These are phyloP conservation scores for Camelina hispida DNA, from an alignment of 345 rosid species.

Conservation along the genomic window DNA sequence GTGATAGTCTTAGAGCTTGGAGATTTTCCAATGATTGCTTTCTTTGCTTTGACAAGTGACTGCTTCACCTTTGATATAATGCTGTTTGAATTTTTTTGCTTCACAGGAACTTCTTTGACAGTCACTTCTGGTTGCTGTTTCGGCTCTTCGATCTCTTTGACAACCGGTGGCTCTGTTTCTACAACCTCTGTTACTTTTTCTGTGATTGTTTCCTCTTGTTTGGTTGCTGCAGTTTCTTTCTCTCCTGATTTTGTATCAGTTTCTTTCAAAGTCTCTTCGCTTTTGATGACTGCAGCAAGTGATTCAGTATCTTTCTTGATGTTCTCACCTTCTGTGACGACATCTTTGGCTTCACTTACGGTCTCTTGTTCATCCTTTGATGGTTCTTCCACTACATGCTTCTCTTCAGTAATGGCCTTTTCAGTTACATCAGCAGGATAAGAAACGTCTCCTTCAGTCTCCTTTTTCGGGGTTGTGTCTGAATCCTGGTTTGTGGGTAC, in stretches of 20 bases:
- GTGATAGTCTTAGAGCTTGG: slow-evolving; percentile 63
- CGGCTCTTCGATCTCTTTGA: slow-evolving; percentile 47
- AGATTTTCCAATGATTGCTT: slow-evolving; percentile 79
- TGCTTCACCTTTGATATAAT: slow-evolving; percentile 80
- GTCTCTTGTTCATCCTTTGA: slow-evolving; percentile 29
- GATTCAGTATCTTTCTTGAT: slow-evolving; percentile 26
- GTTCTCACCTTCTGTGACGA: slow-evolving; percentile 24
- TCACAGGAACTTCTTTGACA: slow-evolving; percentile 49
- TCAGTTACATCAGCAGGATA: slow-evolving; percentile 23
- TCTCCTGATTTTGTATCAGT: slow-evolving; percentile 26
- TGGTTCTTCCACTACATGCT: slow-evolving; percentile 37
- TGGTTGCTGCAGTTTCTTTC: slow-evolving; percentile 27
- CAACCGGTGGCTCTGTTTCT: slow-evolving; percentile 34
- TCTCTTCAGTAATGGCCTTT: slow-evolving; percentile 38
- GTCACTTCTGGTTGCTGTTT: slow-evolving; percentile 51
- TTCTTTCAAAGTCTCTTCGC: slow-evolving; percentile 37
- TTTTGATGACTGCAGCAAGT: slow-evolving; percentile 22
- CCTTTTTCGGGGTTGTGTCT: slow-evolving; percentile 24
- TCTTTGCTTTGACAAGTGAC: slow-evolving; percentile 76
- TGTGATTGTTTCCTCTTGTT: slow-evolving; percentile 33
- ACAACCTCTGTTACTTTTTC: slow-evolving; percentile 40
- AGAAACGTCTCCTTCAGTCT: slow-evolving; percentile 17
- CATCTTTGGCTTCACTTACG: slow-evolving; percentile 17
- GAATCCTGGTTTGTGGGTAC: slow-evolving; percentile 8
- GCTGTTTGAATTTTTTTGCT: slow-evolving; percentile 65